phyloP scores from a whole-genome alignment of 1,139 yeast species.

The Sugiyamaella novakii region DNA sequence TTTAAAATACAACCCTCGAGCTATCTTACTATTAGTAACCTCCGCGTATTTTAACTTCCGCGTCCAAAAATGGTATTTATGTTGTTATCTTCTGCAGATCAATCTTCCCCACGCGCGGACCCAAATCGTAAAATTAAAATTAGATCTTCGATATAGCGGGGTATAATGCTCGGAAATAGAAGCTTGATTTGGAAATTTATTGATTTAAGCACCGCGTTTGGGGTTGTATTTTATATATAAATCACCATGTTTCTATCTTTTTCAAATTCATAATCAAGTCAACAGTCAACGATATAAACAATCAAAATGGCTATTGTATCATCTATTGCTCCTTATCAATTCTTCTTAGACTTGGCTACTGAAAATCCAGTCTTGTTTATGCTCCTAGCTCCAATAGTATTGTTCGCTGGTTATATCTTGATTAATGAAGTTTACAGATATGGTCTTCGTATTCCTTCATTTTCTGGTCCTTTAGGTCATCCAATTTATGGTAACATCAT shows the following conservation, averaged over 20 bases:
- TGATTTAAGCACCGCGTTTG: neutral
- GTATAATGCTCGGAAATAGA: no score
- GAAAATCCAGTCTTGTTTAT: constrained; percentile 6
- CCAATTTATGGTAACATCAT: constrained; percentile 28
- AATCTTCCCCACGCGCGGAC: constrained; percentile 10
- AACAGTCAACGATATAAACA: no score
- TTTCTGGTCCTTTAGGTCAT: constrained; percentile 27
- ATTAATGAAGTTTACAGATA: constrained; percentile 26
- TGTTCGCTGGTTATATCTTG: constrained; percentile 20
- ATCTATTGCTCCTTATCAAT: constrained; percentile 1
- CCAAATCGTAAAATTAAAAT: no score
- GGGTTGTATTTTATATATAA: neutral
- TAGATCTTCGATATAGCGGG: no score
- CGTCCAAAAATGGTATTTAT: neutral
- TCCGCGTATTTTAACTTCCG: constrained; percentile 14
- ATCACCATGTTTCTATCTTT: no score
- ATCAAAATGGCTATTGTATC: constrained; percentile 9
- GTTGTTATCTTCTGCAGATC: constrained; percentile 8
- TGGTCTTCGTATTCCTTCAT: constrained; percentile 24
- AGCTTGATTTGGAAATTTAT: no score
- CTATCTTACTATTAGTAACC: no score
- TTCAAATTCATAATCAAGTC: no score
- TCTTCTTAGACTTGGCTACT: constrained; percentile 1
- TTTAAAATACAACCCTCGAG: no score
- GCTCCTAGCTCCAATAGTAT: constrained; percentile 10